phyloP scores from a whole-genome alignment of 164 flowering plant species.

The Houttuynia cordata region DNA sequence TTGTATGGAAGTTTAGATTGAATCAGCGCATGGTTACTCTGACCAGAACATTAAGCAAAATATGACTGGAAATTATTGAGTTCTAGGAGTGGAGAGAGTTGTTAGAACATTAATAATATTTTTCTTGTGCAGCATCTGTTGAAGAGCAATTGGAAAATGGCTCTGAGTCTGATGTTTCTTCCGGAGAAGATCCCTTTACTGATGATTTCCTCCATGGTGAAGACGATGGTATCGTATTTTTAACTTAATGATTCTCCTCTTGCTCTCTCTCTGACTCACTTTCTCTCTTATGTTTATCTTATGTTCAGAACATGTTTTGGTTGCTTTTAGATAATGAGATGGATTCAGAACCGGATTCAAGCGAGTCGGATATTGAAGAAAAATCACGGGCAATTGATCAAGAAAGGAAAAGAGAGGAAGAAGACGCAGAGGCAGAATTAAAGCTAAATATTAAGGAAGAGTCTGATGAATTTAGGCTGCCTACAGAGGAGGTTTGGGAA shows the following conservation, averaged over 20 bases:
- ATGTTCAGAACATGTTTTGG: neutral
- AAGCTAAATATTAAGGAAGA: slow-evolving; percentile 61
- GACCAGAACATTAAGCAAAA: no score
- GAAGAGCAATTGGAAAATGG: slow-evolving; percentile 13
- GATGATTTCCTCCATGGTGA: slow-evolving; percentile 68
- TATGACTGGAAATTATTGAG: no score
- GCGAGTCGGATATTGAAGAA: slow-evolving; percentile 39
- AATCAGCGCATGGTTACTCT: no score
- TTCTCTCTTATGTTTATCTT: neutral
- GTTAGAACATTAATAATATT: neutral
- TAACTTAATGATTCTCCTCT: neutral
- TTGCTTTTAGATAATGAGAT: slow-evolving; percentile 15
- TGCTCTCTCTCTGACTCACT: neutral
- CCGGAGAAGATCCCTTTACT: slow-evolving; percentile 40
- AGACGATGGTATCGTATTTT: slow-evolving; percentile 24
- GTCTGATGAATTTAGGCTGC: slow-evolving; percentile 78
- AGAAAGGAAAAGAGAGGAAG: slow-evolving; percentile 31
- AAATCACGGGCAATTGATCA: slow-evolving; percentile 45
- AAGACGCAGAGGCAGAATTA: slow-evolving; percentile 53
- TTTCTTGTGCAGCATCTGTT: slow-evolving; percentile 10
- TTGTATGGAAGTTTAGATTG: no score
- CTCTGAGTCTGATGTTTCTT: slow-evolving; percentile 45
- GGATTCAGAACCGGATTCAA: slow-evolving; percentile 35
- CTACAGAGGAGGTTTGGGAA: slow-evolving; percentile 51
- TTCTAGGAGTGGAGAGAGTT: no score